These are phyloP conservation scores for Quercus robur DNA, from an alignment of 306 rosid species.

Conservation along the genomic window DNA sequence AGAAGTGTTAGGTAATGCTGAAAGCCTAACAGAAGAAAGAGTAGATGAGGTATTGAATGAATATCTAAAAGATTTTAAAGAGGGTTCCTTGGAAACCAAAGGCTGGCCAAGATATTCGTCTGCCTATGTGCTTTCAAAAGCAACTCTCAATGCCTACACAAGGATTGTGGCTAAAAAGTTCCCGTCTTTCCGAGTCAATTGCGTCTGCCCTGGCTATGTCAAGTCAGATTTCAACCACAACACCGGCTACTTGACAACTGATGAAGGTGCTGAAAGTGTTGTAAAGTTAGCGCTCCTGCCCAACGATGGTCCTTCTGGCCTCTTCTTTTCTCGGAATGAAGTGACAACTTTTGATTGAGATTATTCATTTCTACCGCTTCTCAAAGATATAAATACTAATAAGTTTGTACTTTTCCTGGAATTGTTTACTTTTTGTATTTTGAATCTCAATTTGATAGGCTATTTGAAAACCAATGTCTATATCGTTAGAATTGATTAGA, in stretches of 20 bases:
- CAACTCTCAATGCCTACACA: conserved; percentile 16
- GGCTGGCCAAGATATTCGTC: neutral
- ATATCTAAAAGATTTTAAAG: conserved; percentile 7
- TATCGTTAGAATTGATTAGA: no score
- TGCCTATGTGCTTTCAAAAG: conserved; percentile 13
- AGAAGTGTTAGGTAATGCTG: neutral
- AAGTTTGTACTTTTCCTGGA: neutral
- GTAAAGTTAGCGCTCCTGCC: neutral
- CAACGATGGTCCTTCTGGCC: neutral
- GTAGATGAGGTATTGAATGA: conserved; percentile 6
- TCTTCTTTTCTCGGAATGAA: neutral
- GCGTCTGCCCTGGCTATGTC: neutral
- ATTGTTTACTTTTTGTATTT: neutral
- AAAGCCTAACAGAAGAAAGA: conserved; percentile 12
- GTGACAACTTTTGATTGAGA: neutral
- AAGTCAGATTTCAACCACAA: neutral
- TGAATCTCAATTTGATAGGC: neutral
- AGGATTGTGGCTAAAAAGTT: conserved; percentile 13
- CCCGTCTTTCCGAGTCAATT: neutral
- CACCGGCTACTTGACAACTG: neutral
- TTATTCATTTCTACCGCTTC: no score
- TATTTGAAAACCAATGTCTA: neutral
- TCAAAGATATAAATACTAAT: neutral
- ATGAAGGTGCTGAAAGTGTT: neutral
- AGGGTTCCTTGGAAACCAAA: neutral